phyloP scores from a whole-genome alignment of 805 yeast genomes.

The Hanseniaspora meyeri region DNA sequence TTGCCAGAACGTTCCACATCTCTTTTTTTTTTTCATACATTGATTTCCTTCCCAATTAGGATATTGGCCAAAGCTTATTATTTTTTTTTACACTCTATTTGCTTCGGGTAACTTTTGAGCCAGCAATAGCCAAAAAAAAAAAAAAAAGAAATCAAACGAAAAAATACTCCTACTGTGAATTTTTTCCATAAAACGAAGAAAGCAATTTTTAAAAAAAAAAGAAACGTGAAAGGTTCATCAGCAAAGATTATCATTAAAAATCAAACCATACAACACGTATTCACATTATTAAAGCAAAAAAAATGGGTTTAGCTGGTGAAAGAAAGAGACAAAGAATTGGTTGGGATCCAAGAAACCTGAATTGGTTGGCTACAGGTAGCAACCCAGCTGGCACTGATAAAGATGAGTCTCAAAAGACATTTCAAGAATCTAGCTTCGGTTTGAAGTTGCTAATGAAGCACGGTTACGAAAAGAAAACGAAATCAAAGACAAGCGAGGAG shows the following conservation, averaged over 20 bases:
- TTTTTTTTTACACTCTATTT: too few species aligned
- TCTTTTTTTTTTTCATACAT: too few species aligned
- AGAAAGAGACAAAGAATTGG: constrained; percentile 78
- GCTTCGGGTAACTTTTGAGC: too few species aligned
- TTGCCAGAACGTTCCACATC: too few species aligned
- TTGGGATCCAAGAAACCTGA: constrained; percentile 81
- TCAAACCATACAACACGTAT: not conserved
- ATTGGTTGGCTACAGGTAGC: constrained; percentile 39
- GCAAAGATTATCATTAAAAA: too few species aligned
- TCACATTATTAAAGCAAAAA: not conserved
- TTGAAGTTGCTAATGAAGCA: constrained; percentile 10
- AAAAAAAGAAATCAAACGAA: too few species aligned
- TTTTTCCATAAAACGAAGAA: too few species aligned
- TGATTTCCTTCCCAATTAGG: too few species aligned
- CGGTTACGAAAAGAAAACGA: constrained; percentile 9
- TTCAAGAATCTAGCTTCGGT: constrained; percentile 12
- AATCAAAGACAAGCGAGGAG: constrained; percentile 11
- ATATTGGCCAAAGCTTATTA: too few species aligned
- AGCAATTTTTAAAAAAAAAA: not conserved
- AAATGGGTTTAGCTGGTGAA: constrained; percentile 73
- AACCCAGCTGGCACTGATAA: not conserved
- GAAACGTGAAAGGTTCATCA: not conserved
- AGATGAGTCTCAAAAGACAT: constrained; percentile 3
- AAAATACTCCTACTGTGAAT: too few species aligned
- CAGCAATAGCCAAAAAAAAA: too few species aligned